Percentiles rank a stretch among this genome's conserved stretches.
Evolutionary conservation across 139 green algal species (phyloP).

Genomic region (Chlorella sorokiniana): DNA sequence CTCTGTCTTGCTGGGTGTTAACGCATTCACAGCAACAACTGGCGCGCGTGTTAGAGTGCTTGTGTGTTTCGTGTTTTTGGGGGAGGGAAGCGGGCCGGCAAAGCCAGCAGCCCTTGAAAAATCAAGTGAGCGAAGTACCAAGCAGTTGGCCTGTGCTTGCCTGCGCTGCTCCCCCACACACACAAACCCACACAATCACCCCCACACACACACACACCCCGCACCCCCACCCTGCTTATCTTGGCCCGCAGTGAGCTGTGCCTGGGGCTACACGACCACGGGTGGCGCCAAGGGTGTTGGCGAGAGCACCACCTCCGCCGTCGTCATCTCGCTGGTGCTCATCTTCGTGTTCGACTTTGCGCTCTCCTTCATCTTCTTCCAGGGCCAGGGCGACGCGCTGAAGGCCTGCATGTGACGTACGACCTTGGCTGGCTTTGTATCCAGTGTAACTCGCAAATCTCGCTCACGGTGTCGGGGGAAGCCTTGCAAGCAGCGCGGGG

Average conservation of each 20-base stretch:
- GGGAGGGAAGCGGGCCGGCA: no score
- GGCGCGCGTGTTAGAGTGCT: no score
- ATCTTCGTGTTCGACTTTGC: constrained; percentile 99
- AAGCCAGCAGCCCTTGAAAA: no score
- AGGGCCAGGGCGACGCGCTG: constrained; percentile 78
- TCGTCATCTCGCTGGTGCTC: constrained; percentile 96
- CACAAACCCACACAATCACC: background rate
- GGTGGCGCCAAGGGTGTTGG: constrained; percentile 99
- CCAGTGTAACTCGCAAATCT: no score
- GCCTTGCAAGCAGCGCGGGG: no score
- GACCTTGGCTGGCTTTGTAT: no score
- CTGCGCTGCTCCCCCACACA: background rate
- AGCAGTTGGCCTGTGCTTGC: no score
- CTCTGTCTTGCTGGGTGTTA: background rate
- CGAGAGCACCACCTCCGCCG: constrained; percentile 94
- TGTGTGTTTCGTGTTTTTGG: no score
- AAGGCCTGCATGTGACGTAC: constrained; percentile 48
- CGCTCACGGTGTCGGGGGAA: no score
- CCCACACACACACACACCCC: background rate
- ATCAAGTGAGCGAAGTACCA: no score
- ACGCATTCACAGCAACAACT: no score
- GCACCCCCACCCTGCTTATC: background rate
- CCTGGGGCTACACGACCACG: constrained; percentile 97
- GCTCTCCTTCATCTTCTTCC: constrained; percentile 96
- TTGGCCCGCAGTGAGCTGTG: constrained; percentile 80